Conservation (phyloP, 225 moss, liverwort and hornwort genomes). For the Anthoceros angustus region DNA sequence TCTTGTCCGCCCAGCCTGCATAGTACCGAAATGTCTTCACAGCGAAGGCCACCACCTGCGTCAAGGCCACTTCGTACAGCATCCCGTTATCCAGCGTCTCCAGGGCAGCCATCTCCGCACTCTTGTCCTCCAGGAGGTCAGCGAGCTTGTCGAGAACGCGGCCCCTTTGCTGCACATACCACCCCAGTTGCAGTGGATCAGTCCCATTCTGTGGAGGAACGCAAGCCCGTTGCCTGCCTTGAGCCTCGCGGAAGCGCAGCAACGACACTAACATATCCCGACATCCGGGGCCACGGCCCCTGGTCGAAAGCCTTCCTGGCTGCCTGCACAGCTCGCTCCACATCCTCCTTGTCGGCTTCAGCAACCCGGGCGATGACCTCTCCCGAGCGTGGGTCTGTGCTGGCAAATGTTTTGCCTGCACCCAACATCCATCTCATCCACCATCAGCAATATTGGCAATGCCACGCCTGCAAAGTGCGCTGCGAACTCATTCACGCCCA, state of each 20-base stretch:
- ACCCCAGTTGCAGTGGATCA: not conserved
- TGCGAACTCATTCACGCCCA: not conserved
- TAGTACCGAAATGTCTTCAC: conserved; percentile 42
- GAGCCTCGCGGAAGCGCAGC: too few species aligned
- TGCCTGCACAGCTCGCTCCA: conserved; percentile 34
- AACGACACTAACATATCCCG: conserved; percentile 24
- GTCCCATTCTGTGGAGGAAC: not conserved
- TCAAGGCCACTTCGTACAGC: conserved; percentile 33
- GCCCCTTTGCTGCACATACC: conserved; percentile 26
- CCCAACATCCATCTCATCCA: not conserved
- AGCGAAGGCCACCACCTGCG: conserved; percentile 32
- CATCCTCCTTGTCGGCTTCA: conserved; percentile 27
- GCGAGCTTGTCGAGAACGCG: conserved; percentile 30
- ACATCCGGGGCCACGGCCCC: conserved; percentile 44
- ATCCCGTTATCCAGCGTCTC: conserved; percentile 47
- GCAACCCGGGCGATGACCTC: conserved; percentile 31
- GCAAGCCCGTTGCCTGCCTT: not conserved
- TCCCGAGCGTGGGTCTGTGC: conserved; percentile 33
- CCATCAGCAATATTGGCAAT: too few species aligned
- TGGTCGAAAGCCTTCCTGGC: conserved; percentile 37
- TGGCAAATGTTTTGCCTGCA: conserved; percentile 29
- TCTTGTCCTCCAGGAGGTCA: conserved; percentile 33
- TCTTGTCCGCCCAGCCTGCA: conserved; percentile 50
- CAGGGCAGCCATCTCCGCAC: conserved; percentile 38
- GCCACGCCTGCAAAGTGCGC: not conserved